Percentiles rank a stretch among this genome's conserved stretches.
phyloP scores from a whole-genome alignment of 1,284 basidiomycete genomes.

The Ustilago shanxiensis region DNA sequence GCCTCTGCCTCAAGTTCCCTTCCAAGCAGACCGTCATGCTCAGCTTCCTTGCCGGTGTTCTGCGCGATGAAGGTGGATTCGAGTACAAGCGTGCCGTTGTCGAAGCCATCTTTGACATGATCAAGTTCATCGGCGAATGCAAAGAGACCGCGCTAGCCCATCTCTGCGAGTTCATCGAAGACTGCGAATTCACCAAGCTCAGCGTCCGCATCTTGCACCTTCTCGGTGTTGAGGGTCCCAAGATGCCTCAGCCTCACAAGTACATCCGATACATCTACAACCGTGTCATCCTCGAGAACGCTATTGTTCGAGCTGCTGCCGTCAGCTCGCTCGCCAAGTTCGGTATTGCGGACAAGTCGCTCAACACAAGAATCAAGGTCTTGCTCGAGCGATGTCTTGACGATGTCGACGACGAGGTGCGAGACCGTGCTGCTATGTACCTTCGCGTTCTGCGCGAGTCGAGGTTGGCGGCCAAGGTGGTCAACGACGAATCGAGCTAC shows the following conservation, averaged over 20 bases:
- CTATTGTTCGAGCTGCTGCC: constrained; percentile 95
- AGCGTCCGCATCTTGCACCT: constrained; percentile 96
- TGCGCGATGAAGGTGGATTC: constrained; percentile 86
- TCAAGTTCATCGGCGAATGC: constrained; percentile 94
- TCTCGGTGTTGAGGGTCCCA: constrained; percentile 94
- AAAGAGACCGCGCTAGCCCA: constrained; percentile 91
- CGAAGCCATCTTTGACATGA: constrained; percentile 99
- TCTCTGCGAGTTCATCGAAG: constrained; percentile 99
- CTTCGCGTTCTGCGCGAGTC: constrained; percentile 81
- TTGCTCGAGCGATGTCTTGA: constrained; percentile 82
- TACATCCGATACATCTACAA: constrained; percentile 99
- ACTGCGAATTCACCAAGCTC: constrained; percentile 99
- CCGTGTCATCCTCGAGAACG: constrained; percentile 97
- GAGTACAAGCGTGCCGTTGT: constrained; percentile 99
- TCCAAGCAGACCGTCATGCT: constrained; percentile 81
- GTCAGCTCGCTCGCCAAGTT: constrained; percentile 96
- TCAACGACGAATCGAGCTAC: constrained; percentile 82
- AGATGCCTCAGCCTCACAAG: constrained; percentile 93
- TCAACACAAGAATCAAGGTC: constrained; percentile 88
- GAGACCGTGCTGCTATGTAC: constrained; percentile 96
- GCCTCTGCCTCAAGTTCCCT: constrained; percentile 98
- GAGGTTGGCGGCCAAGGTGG: constrained; percentile 83
- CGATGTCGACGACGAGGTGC: constrained; percentile 98
- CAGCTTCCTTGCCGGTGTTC: constrained; percentile 74
- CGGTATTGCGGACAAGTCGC: constrained; percentile 82